Percentiles rank a stretch among this genome's conserved stretches.
These are phyloP conservation scores for Suillus occidentalis DNA, from an alignment of 768 basidiomycete species.

Conservation along the genomic window DNA sequence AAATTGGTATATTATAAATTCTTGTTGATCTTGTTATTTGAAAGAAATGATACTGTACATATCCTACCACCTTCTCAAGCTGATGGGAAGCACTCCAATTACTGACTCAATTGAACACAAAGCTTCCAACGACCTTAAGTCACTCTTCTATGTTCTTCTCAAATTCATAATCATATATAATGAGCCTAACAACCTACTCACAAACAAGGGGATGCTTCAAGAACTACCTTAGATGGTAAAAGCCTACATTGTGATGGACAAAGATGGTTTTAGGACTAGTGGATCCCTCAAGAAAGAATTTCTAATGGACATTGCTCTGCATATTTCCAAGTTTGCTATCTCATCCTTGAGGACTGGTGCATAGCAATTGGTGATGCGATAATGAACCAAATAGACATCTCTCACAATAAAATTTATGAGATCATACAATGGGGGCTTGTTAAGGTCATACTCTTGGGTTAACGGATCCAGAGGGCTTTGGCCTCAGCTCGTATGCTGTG, in stretches of 20 bases:
- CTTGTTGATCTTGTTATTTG: neutral
- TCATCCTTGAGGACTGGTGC: neutral
- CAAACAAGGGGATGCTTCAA: neutral
- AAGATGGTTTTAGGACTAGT: neutral
- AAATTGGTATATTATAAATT: neutral
- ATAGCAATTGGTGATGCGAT: neutral
- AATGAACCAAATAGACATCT: neutral
- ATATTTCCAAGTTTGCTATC: neutral
- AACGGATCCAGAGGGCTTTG: no score
- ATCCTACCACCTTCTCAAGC: neutral
- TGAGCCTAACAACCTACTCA: neutral
- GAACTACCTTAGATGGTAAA: neutral
- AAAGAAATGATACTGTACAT: neutral
- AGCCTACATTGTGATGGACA: neutral
- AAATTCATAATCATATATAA: neutral
- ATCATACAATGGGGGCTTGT: neutral
- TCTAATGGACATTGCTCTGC: neutral
- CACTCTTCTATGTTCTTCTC: neutral
- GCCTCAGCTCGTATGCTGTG: no score
- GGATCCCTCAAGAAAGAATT: neutral
- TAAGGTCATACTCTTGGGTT: no score
- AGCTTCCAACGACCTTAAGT: neutral
- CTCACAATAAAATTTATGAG: neutral
- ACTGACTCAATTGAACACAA: neutral
- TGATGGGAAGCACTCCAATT: neutral